Base-by-base conservation (phyloP, 305 asterid species). In the Fraxinus greggii region DNA sequence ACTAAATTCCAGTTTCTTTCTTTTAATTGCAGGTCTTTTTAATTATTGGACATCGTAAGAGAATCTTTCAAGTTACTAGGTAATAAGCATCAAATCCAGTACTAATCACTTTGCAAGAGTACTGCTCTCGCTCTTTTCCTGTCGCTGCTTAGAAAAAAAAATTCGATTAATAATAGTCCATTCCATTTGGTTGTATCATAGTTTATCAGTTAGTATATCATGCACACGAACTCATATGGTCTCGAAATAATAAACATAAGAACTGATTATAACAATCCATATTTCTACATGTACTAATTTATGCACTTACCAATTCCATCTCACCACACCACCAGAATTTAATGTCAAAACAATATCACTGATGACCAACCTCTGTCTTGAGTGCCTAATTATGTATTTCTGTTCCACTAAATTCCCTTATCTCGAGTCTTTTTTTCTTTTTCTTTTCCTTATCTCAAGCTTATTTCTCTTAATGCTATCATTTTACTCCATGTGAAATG, bases 101-200 rank as follows among this genome's bases (percentile, higher is more conserved):
- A n/a, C 29, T 15, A 78, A 72, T 72, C 42, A 74, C 32, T 40
- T 67, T 69, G 72, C 56, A 65, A 23, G 61, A 74, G 54, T 61
- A 15, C 33, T 76, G 63, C 75, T 78, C 26, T 78, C 17, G 36
- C 5, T 29, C 40, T 54, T 77, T 28, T 17, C 51, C 48, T 1
- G 21, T 77, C 6, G 12, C 8, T 17, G n/a, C 48, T 42, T 42
- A 3, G 13, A 45, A 45, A 42, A 42, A 40, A 40, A 40, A 80
- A 77, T 40, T 40, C 2, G 0, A 59, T 5, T 15, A 65, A 36
- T 45, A 69, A 77, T 35, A 73, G 36, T 33, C 15, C 73, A 36
- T 80, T 48, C 72, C 65, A 54, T 29, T 67, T 67, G 76, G 54
- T 21, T 23, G 45, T 45, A 81, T 56, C 69, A 29, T n/a, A n/a